Evolutionary conservation across 2,329 filamentous ascomycete genomes (phyloP), one percentile per base, ranked within the genome.

Genomic region (Septoria linicola): DNA sequence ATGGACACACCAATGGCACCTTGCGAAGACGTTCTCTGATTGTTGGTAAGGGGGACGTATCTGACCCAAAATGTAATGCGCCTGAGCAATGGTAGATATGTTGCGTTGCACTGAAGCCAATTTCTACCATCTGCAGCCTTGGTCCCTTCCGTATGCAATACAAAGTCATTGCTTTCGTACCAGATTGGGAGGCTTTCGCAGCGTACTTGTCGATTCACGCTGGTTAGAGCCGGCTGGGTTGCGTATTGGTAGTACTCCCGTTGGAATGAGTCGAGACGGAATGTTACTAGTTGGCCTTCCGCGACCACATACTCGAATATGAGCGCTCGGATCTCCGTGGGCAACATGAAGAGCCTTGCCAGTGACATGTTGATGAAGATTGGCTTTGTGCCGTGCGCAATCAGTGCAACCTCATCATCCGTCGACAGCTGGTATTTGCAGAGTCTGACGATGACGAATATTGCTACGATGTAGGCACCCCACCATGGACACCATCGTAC

Each of bases 91-190:
- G 35, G 23, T 6, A 68, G 41, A 41, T 65, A 49, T 6, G 20
- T 16, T 8, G 43, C 50, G 39, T 61, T 63, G 34, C 55, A 50
- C 3, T 40, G 30, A 8, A 66, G 51, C 66, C 66, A 68, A 6
- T 39, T 36, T n/a, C 43, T 42, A 2, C 59, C 59, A 21, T 67
- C 61, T 8, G 58, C 52, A 19, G 55, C 55, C 55, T 65, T 65
- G 27, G 51, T 30, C n/a, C 49, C 59, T 49, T 67, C 63, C 8
- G 63, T 64, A 50, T 66, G 63, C 2, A 68, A 41, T 16, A 66
- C 51, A 51, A 68, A 66, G 25, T 53, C 45, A 42, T 67, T 66
- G 54, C 46, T 51, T 32, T 57, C 57, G 51, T 65, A 68, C 54
- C 55, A 67, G 1, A 66, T 31, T 2, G 65, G 64, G 7, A 68